Evolutionary conservation across 169 alveolate species (phyloP).

Genomic region (Cyclospora cayetanensis): DNA sequence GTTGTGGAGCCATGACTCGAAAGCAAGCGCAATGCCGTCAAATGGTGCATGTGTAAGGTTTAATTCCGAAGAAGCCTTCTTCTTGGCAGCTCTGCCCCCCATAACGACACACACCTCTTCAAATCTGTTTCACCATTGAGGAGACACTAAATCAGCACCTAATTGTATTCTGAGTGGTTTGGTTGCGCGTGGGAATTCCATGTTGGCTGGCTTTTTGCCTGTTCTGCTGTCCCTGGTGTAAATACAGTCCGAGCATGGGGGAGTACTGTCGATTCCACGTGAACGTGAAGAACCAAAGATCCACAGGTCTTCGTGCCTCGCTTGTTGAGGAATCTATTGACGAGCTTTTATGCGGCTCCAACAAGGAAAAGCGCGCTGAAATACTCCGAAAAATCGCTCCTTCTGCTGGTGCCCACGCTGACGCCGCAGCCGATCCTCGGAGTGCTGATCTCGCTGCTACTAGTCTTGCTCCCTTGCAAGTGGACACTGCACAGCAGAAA

Average conservation of each 20-base stretch:
- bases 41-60: constrained; percentile 53
- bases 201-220: no score
- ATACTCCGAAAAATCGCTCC: background rate
- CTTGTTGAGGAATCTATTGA: background rate
- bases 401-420: background rate
- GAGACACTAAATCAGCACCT: no score
- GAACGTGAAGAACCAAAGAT: background rate
- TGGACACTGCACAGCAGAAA: background rate
- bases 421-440: constrained; percentile 10
- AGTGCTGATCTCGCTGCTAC: background rate
- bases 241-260: constrained; percentile 62
- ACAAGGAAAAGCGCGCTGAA: background rate
- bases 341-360: constrained; percentile 12
- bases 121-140: no score
- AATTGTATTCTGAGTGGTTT: no score
- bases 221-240: constrained; percentile 8
- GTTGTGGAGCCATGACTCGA: constrained; percentile 67
- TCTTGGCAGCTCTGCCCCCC: background rate
- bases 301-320: background rate
- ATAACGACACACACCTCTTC: no score
- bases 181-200: no score
- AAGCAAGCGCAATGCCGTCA: constrained; percentile 48
- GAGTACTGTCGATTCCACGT: constrained; percentile 61
- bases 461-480: background rate
- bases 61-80: background rate